phyloP scores from a whole-genome alignment of 768 basidiomycete species.

The Rhodotorula taiwanensis region DNA sequence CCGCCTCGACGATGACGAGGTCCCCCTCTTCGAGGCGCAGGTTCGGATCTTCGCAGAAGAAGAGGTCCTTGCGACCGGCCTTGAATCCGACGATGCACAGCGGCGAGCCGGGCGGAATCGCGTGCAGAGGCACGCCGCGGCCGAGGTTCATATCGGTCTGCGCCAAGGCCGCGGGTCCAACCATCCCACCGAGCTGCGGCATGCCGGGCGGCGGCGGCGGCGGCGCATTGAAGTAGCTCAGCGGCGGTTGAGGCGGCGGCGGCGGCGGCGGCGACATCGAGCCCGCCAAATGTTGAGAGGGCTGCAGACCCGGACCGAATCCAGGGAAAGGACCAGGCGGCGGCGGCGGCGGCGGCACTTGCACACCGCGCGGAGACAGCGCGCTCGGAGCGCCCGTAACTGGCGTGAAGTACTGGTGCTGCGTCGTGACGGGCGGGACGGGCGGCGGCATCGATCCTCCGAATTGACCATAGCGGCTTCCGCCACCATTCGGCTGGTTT shows the following conservation, averaged over 20 bases:
- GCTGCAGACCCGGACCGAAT: slow-evolving; percentile 2
- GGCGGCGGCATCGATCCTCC: slow-evolving; percentile 2
- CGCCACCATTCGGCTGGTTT: neutral
- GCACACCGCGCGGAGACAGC: slow-evolving; percentile 4
- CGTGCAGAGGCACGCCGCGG: slow-evolving; percentile 76
- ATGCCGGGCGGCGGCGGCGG: slow-evolving; percentile 8
- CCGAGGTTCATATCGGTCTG: slow-evolving; percentile 52
- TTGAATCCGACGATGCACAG: slow-evolving; percentile 97
- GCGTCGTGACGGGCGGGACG: slow-evolving; percentile 8
- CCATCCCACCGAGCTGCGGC: neutral
- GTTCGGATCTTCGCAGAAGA: slow-evolving; percentile 70
- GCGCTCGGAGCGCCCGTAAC: neutral
- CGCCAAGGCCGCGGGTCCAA: slow-evolving; percentile 3
- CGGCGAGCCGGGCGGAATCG: slow-evolving; percentile 76
- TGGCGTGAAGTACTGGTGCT: slow-evolving; percentile 16
- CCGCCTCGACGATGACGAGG: slow-evolving; percentile 92
- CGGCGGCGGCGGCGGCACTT: neutral
- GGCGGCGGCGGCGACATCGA: neutral
- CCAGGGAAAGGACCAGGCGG: slow-evolving; percentile 11
- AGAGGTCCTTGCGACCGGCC: slow-evolving; percentile 88
- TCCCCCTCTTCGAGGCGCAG: slow-evolving; percentile 72
- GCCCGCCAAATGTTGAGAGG: neutral
- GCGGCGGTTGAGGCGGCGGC: neutral
- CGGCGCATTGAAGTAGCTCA: slow-evolving; percentile 15
- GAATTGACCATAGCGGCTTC: neutral